A percentile compares a stretch with the other conserved stretches of the same genome.
These are phyloP conservation scores for Lasiodiplodia hormozganensis DNA, from an alignment of 2,329 filamentous ascomycete genomes.

Conservation along the genomic window DNA sequence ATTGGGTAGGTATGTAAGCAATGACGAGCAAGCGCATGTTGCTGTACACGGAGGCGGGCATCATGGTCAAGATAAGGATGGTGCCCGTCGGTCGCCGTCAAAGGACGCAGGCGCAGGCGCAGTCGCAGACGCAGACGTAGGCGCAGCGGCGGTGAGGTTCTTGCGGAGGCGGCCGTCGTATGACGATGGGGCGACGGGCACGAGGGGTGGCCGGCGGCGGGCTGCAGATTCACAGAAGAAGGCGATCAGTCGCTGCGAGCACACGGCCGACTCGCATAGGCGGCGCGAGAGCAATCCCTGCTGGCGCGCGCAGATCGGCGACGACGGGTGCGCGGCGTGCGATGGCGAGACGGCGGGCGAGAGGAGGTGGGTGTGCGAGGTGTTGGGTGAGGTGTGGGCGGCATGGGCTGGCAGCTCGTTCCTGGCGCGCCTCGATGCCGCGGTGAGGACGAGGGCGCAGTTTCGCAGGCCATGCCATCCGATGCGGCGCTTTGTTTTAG, in stretches of 20 bases:
- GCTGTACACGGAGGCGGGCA: not conserved
- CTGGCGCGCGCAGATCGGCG: constrained; percentile 5
- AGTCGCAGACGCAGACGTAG: not conserved
- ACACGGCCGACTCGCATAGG: constrained; percentile 14
- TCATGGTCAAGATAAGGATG: constrained; percentile 5
- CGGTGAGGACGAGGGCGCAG: not conserved
- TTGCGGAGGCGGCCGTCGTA: constrained; percentile 8
- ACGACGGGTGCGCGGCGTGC: not conserved
- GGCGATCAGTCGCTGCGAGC: constrained; percentile 10
- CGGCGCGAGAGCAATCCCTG: constrained; percentile 22
- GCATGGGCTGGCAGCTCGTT: not conserved
- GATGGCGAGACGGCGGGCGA: constrained; percentile 1
- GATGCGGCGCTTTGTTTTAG: constrained; percentile 23
- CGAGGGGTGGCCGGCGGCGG: constrained; percentile 7
- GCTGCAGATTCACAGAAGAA: constrained; percentile 3
- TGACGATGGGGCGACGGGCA: constrained; percentile 15
- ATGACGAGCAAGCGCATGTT: constrained; percentile 13
- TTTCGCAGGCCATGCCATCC: not conserved
- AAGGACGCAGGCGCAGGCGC: not conserved
- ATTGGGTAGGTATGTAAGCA: constrained; percentile 17
- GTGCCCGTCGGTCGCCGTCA: not conserved
- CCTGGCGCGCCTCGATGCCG: constrained; percentile 2
- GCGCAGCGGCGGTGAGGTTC: constrained; percentile 8
- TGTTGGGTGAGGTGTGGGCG: not conserved
- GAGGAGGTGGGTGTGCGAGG: not conserved